Conservation (phyloP, 805 yeast species). For the Helenozyma rhizophorensis region DNA sequence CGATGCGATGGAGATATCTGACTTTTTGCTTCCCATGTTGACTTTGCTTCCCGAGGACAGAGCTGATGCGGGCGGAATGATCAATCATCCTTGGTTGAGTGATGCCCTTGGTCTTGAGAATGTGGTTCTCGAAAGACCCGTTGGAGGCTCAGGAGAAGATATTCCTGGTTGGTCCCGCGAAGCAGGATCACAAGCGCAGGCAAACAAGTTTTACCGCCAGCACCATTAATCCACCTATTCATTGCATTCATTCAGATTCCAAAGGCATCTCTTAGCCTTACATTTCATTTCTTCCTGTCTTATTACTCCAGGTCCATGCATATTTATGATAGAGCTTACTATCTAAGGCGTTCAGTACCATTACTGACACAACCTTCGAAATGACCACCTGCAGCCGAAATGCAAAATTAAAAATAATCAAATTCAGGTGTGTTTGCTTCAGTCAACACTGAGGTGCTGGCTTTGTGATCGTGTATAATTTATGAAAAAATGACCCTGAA, state of each 20-base stretch:
- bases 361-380: too few relatives aligned
- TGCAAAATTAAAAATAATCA: neutral
- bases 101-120: constrained; percentile 77
- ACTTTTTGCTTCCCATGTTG: constrained; percentile 82
- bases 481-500: neutral
- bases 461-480: too few relatives aligned
- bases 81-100: constrained; percentile 78
- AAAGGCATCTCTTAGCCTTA: too few relatives aligned
- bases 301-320: neutral
- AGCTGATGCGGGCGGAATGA: constrained; percentile 95
- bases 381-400: too few relatives aligned
- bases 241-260: constrained; percentile 3
- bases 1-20: constrained; percentile 71
- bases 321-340: too few relatives aligned
- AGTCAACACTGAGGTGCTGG: too few relatives aligned
- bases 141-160: constrained; percentile 80
- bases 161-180: constrained; percentile 89
- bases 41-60: constrained; percentile 70
- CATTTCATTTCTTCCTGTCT: constrained; percentile 1
- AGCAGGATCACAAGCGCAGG: constrained; percentile 22
- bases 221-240: constrained; percentile 4
- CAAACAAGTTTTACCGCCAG: constrained; percentile 10
- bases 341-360: too few relatives aligned
- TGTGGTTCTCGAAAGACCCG: constrained; percentile 64
- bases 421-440: too few relatives aligned